These are phyloP conservation scores for Lolium perenne DNA, from an alignment of 176 grass and related monocot species.

Conservation along the genomic window DNA sequence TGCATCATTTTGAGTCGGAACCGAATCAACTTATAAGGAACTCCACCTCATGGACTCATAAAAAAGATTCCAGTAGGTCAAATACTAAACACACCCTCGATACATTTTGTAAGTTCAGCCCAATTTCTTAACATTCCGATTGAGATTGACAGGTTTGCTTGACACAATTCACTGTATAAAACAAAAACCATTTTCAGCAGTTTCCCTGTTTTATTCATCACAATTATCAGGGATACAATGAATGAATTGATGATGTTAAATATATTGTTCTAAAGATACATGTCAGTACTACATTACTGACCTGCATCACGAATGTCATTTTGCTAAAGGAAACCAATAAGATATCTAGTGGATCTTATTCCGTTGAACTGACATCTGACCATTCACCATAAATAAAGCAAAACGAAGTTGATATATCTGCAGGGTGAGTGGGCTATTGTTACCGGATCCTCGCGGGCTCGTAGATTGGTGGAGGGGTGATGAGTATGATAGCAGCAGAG, in stretches of 20 bases:
- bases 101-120: too few species aligned
- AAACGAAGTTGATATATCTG: neutral
- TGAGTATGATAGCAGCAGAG: slow-evolving; percentile 65
- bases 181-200: neutral
- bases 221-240: too few species aligned
- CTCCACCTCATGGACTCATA: neutral
- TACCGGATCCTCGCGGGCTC: slow-evolving; percentile 61
- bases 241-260: too few species aligned
- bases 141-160: too few species aligned
- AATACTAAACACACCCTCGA: neutral
- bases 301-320: neutral
- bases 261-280: too few species aligned
- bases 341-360: neutral
- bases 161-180: neutral
- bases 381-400: neutral
- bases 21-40: too few species aligned
- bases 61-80: too few species aligned
- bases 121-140: too few species aligned
- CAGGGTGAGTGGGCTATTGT: neutral
- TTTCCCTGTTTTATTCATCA: neutral
- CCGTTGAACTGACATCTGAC: neutral
- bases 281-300: too few species aligned
- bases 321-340: neutral
- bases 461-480: slow-evolving; percentile 85
- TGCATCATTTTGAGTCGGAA: neutral